These are phyloP conservation scores for Mycena sp. DNA, from an alignment of 1,284 basidiomycete species.

Conservation along the genomic window DNA sequence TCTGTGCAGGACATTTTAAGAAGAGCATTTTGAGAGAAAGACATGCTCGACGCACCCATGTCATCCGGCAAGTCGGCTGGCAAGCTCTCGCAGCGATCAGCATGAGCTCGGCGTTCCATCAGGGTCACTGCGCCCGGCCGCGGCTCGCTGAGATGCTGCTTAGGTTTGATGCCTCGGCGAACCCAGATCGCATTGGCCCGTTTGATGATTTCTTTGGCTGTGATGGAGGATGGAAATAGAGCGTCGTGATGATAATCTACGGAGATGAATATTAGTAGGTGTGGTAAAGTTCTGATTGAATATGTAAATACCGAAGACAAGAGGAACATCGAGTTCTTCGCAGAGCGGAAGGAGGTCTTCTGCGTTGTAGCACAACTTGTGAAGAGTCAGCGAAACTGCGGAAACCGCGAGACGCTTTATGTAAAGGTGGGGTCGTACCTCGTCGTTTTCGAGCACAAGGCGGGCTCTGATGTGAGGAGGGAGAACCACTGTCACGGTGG, in stretches of 20 bases:
- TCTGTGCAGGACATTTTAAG: conserved; percentile 52
- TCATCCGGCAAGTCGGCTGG: conserved; percentile 75
- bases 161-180: conserved; percentile 80
- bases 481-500: too few relatives aligned
- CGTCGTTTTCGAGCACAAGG: conserved; percentile 92
- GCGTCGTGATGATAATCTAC: conserved; percentile 84
- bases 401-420: not conserved
- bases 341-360: conserved; percentile 88
- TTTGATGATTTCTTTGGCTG: conserved; percentile 68
- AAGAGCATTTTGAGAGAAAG: not conserved
- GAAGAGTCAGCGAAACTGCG: not conserved
- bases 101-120: conserved; percentile 88
- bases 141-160: conserved; percentile 90
- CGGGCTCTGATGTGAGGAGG: conserved; percentile 74
- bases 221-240: conserved; percentile 69
- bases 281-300: not conserved
- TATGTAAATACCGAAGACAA: conserved; percentile 63
- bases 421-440: conserved; percentile 53
- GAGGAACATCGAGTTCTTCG: conserved; percentile 82
- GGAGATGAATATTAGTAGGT: not conserved
- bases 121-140: conserved; percentile 78
- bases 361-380: conserved; percentile 85
- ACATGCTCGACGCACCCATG: conserved; percentile 55
- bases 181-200: conserved; percentile 82
- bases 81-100: conserved; percentile 78